phyloP scores from a whole-genome alignment of 805 yeast species.

The Lipomyces anomalus region DNA sequence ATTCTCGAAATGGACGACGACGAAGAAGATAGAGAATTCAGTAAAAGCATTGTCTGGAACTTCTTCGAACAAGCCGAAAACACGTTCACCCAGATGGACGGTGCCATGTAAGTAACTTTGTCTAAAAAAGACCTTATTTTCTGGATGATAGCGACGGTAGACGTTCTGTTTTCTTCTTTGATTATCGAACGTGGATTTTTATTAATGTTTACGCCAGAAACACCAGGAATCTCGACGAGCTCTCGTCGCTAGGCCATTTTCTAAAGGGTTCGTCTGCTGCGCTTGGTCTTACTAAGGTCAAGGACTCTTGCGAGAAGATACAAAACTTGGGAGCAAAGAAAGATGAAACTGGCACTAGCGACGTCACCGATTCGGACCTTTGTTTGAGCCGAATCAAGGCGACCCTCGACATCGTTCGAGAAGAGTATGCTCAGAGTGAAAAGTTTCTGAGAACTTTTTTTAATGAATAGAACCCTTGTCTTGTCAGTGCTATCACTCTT shows the following conservation, averaged over 20 bases:
- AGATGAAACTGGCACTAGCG: conserved; percentile 34
- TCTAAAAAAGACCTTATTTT: too few relatives aligned
- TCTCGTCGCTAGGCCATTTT: conserved; percentile 82
- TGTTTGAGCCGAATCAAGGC: conserved; percentile 32
- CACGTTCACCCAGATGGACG: conserved; percentile 68
- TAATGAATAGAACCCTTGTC: too few relatives aligned
- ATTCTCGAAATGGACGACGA: conserved; percentile 94
- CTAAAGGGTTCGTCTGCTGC: conserved; percentile 95
- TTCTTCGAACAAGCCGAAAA: conserved; percentile 84
- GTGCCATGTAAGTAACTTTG: conserved; percentile 36
- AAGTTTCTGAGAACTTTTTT: conserved; percentile 30
- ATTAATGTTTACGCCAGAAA: conserved; percentile 10
- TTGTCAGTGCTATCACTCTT: too few relatives aligned
- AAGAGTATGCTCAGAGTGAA: conserved; percentile 34
- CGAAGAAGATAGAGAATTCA: conserved; percentile 72
- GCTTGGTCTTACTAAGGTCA: conserved; percentile 74
- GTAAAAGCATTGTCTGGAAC: conserved; percentile 67
- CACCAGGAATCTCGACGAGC: conserved; percentile 42
- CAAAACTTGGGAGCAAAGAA: conserved; percentile 74
- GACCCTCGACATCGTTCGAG: conserved; percentile 30
- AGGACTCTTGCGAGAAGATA: conserved; percentile 84
- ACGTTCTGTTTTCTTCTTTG: not conserved
- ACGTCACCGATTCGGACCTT: conserved; percentile 29
- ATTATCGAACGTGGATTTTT: too few relatives aligned
- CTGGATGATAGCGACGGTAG: not conserved